Percentiles rank a stretch among this genome's conserved stretches.
These are phyloP conservation scores for Beauveria asiatica DNA, from an alignment of 2,329 filamentous ascomycete species.

Conservation along the genomic window DNA sequence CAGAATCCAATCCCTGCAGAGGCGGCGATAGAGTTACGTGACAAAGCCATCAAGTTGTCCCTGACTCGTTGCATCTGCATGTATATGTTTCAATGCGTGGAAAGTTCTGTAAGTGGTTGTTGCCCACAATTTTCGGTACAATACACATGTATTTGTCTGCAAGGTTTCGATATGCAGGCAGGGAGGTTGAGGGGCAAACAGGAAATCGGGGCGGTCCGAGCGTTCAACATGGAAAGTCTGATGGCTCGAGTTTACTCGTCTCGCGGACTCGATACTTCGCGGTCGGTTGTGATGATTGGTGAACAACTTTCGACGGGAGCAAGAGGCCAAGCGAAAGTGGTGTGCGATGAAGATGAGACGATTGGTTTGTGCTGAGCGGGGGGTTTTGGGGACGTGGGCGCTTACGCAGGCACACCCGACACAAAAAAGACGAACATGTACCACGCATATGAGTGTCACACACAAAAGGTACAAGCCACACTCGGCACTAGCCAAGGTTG, in stretches of 20 bases:
- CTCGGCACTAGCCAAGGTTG: neutral
- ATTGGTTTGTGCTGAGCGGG: neutral
- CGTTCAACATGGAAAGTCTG: neutral
- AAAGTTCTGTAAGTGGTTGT: no score
- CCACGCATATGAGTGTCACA: neutral
- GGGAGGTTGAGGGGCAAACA: neutral
- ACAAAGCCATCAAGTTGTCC: no score
- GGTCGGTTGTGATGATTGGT: neutral
- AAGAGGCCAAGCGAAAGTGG: neutral
- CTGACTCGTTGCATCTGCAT: no score
- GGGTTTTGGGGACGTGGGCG: neutral
- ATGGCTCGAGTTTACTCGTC: neutral
- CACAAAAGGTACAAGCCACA: neutral
- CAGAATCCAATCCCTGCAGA: no score
- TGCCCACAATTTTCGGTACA: no score
- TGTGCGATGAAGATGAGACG: neutral
- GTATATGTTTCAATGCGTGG: neutral
- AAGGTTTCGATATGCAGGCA: neutral
- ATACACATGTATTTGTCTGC: neutral
- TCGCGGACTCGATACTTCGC: neutral
- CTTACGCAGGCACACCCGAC: neutral
- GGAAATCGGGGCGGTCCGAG: neutral
- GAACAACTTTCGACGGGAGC: neutral
- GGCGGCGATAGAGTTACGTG: no score
- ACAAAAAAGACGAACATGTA: neutral